Conservation (phyloP, 257 asterid species). For the Penstemon newberryi region DNA sequence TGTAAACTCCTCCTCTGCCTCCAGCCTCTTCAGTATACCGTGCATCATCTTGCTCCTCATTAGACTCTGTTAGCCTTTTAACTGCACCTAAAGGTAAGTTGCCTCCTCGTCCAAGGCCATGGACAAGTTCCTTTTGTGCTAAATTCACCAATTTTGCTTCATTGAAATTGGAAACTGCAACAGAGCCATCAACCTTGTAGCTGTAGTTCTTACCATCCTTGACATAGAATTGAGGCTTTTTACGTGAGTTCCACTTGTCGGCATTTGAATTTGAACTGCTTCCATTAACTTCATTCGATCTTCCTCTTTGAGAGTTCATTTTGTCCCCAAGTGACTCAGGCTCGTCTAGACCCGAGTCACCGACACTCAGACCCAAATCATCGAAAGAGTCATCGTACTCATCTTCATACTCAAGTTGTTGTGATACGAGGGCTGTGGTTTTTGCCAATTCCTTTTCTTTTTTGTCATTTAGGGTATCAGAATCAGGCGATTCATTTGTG, state of each 20-base stretch:
- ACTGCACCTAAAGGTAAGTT: conserved; percentile 75
- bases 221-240: conserved; percentile 77
- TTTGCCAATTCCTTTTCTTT: conserved; percentile 51
- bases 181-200: conserved; percentile 87
- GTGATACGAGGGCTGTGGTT: conserved; percentile 72
- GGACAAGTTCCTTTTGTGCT: conserved; percentile 62
- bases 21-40: conserved; percentile 36
- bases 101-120: conserved; percentile 94
- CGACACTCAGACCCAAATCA: conserved; percentile 83
- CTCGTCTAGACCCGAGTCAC: conserved; percentile 74
- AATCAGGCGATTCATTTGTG: conserved; percentile 39
- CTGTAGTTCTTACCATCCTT: conserved; percentile 96
- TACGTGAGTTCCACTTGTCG: conserved; percentile 69
- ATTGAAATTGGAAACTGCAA: conserved; percentile 61
- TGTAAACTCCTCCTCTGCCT: conserved; percentile 34
- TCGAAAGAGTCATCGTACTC: conserved; percentile 98
- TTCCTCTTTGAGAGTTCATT: conserved; percentile 34
- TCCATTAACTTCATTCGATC: conserved; percentile 32
- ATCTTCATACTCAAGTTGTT: conserved; percentile 80
- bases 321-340: conserved; percentile 42
- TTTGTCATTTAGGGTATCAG: conserved; percentile 48
- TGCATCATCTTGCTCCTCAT: conserved; percentile 35
- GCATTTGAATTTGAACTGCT: conserved; percentile 43
- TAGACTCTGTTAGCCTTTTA: conserved; percentile 37
- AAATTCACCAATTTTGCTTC: conserved; percentile 73